Base-by-base conservation (phyloP, 129 eudicot genomes). In the Erigeron canadensis region DNA sequence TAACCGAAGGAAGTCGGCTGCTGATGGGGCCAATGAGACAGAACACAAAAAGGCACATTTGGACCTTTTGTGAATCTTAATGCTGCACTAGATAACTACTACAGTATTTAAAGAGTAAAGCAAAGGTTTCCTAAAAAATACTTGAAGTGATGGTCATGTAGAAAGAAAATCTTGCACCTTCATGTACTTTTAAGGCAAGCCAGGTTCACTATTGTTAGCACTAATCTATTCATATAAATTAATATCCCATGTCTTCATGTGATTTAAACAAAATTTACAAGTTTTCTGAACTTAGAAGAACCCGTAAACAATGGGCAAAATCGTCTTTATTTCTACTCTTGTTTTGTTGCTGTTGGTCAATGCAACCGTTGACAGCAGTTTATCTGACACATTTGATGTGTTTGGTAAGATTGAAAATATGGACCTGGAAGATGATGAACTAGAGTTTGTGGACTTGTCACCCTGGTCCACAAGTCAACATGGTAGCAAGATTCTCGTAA, bases 401-500 rank as follows among this genome's bases (percentile, higher is more conserved):
- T 71, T 69, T 56, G 77, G 66, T 28, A 75, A 80, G 47, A 48
- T 90, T 63, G 94, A 83, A 19, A 70, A 58, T 63, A 44, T 87
- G 51, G 86, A 88, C 17, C 41, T 79, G 5, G 74, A 83, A 61
- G 89, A 85, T 47, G 89, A 72, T n/a, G 90, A 82, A 41, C 12
- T 69, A 7, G 96, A 87, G 71, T 57, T 65, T 8, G 64, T 62
- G 55, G 95, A 89, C 38, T 58, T 54, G 59, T 77, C 87, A 11
- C 74, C 82, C 1, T 87, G 90, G 90, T 77, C 76, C 47, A 85
- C 73, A 45, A 85, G 92, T 79, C 75, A 79, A 53, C 81, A 54
- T 65, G 84, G 82, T 58, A 83, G 74, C 80, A 86, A 84, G 79
- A 79, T 58, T 66, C 69, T 72, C 0, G 78, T 79, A 63, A 79